Evolutionary conservation across 768 basidiomycete genomes (phyloP), one percentile per base, ranked within the genome.

Genomic region (Gyrodon lividus): DNA sequence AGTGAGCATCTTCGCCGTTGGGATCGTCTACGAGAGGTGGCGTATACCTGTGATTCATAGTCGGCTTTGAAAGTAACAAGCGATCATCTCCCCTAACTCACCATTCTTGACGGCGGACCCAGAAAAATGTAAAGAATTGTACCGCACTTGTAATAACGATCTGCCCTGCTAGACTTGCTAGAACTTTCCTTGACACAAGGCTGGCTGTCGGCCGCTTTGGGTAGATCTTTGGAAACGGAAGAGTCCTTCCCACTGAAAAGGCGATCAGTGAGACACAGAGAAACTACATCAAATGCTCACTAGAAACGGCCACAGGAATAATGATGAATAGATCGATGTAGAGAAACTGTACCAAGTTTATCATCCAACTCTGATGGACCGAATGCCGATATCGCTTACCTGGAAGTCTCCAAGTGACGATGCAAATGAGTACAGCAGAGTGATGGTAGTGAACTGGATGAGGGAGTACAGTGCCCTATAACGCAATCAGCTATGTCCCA

Each of bases 241-340:
- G 77, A 6, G 97, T 98, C 31, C 96, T 82, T 2, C 93, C 95
- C 96, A 99, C 95, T 98, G 65, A 13, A 43, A 48, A 0, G 37
- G 33, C 7, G 16, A 24, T 65, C 40, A 64, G 48, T 37, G 50
- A 33, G 20, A 10, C 6, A 17, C 24, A 54, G 22, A 9, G 14
- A 43, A 10, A 17, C 3, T 35, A 19, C 23, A 13, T 19, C 7
- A 4, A 4, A 5, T 2, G 69, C 94, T 73, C 67, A 98, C 95
- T 99, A 38, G 94, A 86, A 52, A 99, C 87, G 35, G 97, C 97
- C 43, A 98, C 81, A 1, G 97, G 97, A 42, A 98, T 92, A 64
- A 98, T 99, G 71, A 99, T 91, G 71, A 96, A 93, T 31, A 99
- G 77, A 70, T 99, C 97, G 56, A 99, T 98, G 67, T 98, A 98